Conservation (phyloP, 1,139 yeast species). For the Debaryomycetaceae sp. region DNA sequence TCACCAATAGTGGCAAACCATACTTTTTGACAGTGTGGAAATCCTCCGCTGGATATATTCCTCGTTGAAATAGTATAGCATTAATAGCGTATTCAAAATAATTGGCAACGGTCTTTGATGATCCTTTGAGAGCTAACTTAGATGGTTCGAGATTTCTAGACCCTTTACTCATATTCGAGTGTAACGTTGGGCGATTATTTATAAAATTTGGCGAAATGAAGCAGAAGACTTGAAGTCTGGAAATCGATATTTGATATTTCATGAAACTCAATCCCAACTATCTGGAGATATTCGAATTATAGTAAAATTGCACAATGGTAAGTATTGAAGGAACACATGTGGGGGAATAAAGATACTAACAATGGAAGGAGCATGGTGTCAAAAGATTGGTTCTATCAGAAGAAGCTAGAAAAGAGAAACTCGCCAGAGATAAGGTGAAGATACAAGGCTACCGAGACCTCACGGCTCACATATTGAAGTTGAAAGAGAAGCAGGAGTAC, state of each 20-base stretch:
- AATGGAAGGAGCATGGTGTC: slow-evolving; percentile 59
- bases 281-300: background rate
- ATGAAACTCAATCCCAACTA: background rate
- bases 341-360: slow-evolving; percentile 6
- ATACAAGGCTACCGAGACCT: slow-evolving; percentile 54
- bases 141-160: slow-evolving; percentile 20
- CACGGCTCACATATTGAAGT: slow-evolving; percentile 37
- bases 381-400: slow-evolving; percentile 56
- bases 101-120: slow-evolving; percentile 75
- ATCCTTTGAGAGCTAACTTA: slow-evolving; percentile 68
- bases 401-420: slow-evolving; percentile 55
- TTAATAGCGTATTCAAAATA: slow-evolving; percentile 81
- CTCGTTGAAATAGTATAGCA: slow-evolving; percentile 81
- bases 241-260: background rate
- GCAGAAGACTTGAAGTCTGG: background rate
- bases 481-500: slow-evolving; percentile 29
- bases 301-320: slow-evolving; percentile 8
- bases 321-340: slow-evolving; percentile 3
- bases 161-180: background rate
- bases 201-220: background rate
- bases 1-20: slow-evolving; percentile 70
- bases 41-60: slow-evolving; percentile 87
- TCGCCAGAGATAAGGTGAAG: slow-evolving; percentile 48
- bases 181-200: background rate
- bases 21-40: slow-evolving; percentile 77